phyloP scores from a whole-genome alignment of 345 rosid genomes.

The Hypericum perforatum region DNA sequence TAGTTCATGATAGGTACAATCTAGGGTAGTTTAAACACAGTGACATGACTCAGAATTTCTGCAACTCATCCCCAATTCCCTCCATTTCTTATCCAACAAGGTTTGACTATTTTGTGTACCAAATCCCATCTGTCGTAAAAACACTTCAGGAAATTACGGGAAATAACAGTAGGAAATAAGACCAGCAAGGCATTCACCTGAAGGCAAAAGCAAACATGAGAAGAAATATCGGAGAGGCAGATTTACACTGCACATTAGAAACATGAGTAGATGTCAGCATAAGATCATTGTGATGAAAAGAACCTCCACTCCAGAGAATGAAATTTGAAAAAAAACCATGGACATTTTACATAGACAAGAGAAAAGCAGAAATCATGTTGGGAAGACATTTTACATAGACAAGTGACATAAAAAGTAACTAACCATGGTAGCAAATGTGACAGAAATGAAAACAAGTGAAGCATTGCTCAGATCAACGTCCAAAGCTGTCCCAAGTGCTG shows the following conservation, averaged over 20 bases:
- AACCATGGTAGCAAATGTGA: constrained; percentile 98
- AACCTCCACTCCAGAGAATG: neutral
- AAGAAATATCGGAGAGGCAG: constrained; percentile 96
- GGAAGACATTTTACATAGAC: neutral
- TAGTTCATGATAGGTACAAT: too few relatives aligned
- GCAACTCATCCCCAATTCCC: too few relatives aligned
- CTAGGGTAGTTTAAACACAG: too few relatives aligned
- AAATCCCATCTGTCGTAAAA: neutral
- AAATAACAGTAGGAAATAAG: neutral
- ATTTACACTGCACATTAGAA: constrained; percentile 72
- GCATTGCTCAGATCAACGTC: constrained; percentile 92
- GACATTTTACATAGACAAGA: neutral
- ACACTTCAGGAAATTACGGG: constrained; percentile 1
- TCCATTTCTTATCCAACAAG: too few relatives aligned
- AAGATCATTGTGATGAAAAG: too few relatives aligned
- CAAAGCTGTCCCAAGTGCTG: constrained; percentile 95
- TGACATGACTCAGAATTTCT: too few relatives aligned
- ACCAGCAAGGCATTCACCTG: constrained; percentile 46
- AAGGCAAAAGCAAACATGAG: constrained; percentile 96
- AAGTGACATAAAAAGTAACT: constrained; percentile 21
- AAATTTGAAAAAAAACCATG: constrained; percentile 3
- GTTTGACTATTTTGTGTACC: too few relatives aligned
- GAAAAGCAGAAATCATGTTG: neutral
- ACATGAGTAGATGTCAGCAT: constrained; percentile 7
- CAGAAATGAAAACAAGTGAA: constrained; percentile 96